A percentile compares a stretch with the other conserved stretches of the same genome.
phyloP scores from a whole-genome alignment of 305 asterid species.

The Fraxinus floribunda region DNA sequence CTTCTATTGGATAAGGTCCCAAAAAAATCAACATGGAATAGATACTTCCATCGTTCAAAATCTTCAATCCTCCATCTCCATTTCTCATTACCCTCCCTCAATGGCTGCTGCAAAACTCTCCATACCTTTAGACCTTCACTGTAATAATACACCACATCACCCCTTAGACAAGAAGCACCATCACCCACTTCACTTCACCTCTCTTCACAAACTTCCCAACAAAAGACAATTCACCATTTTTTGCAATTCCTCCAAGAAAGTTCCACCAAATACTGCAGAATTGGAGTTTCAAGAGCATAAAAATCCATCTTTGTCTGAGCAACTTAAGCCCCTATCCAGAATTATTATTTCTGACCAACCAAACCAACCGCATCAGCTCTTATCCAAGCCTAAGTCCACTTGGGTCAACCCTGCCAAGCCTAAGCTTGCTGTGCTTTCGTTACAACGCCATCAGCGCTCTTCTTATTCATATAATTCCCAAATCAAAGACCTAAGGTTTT shows the following conservation, averaged over 20 bases:
- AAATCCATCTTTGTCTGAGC: constrained; percentile 75
- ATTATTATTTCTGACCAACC: constrained; percentile 72
- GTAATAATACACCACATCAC: constrained; percentile 22
- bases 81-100: constrained; percentile 6
- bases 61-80: neutral
- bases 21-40: neutral
- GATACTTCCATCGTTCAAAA: neutral
- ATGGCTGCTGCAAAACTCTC: constrained; percentile 53
- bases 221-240: constrained; percentile 40
- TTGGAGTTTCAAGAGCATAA: constrained; percentile 33
- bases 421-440: constrained; percentile 75
- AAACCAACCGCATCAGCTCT: constrained; percentile 37
- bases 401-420: constrained; percentile 95
- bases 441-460: constrained; percentile 79
- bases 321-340: constrained; percentile 77
- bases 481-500: constrained; percentile 56
- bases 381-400: constrained; percentile 77
- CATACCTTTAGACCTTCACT: constrained; percentile 35
- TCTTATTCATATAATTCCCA: constrained; percentile 62
- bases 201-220: constrained; percentile 35
- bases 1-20: constrained; percentile 26
- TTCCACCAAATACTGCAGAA: constrained; percentile 39
- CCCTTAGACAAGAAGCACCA: constrained; percentile 43
- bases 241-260: constrained; percentile 44
- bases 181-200: constrained; percentile 32